Base-by-base conservation (phyloP, 2,329 filamentous ascomycete genomes). In the Fusarium miscanthi region DNA sequence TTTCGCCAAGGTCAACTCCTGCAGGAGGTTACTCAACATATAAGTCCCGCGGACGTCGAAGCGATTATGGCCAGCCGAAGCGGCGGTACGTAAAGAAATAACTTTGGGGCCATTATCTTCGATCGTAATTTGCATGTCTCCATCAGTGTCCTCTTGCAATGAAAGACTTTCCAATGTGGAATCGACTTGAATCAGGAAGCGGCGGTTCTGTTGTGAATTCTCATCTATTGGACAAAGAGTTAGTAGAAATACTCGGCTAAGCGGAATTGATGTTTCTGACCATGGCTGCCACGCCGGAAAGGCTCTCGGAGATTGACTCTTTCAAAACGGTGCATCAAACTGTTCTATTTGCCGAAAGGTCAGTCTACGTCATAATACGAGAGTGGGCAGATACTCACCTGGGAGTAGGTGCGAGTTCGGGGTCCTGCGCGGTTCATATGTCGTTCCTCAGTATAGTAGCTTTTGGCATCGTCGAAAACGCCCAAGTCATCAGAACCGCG, bases 71-170 rank as follows among this genome's bases (percentile, higher is more conserved):
- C 95, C 95, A 75, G 93, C 94, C 40, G 95, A 98, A 27, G 89
- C 92, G 33, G 93, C 92, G 6, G 95, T 98, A 72, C 94, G 93
- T 41, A 98, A 85, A 41, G 93, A 92, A 60, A 98, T 88, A 49
- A 94, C 92, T 88, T 98, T 99, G 54, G 96, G 95, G 1, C 96
- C 96, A 72, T 90, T 89, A 83, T 99, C 96, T 79, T 98, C 96
- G 77, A 98, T 97, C 35, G 96, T 99, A 81, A 99, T 99, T 82
- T 98, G 95, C 87, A 94, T 93, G 82, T 99, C 98, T 63, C 89
- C 87, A 82, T 99, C 95, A 35, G 95, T 97, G 79, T 99, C 96
- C 82, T 99, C 96, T 74, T 95, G 92, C 41, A 90, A 89, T 69
- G 94, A 87, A 48, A 99, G 87, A 66, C 89, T 91, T 78, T 94